phyloP scores from a whole-genome alignment of 2,329 filamentous ascomycete species.

The Sphaceloma murrayae region DNA sequence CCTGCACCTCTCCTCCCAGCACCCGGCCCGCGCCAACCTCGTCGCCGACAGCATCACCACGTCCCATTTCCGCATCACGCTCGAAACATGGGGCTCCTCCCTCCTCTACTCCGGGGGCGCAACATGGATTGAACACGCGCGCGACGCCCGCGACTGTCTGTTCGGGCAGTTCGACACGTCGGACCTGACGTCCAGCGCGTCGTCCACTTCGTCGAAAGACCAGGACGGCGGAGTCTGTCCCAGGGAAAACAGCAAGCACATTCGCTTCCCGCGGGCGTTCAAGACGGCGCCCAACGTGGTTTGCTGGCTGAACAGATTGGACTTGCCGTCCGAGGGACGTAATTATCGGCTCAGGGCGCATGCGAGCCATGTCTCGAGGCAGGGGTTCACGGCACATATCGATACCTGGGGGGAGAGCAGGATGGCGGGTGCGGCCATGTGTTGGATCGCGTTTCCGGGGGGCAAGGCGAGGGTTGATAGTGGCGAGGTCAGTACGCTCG shows the following conservation, averaged over 20 bases:
- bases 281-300: conserved; percentile 22
- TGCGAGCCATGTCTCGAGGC: conserved; percentile 20
- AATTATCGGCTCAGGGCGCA: conserved; percentile 24
- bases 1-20: conserved; percentile 23
- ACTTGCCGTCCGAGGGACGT: conserved; percentile 21
- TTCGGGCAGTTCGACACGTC: conserved; percentile 26
- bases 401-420: conserved; percentile 26
- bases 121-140: conserved; percentile 26
- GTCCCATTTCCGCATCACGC: conserved; percentile 20
- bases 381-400: conserved; percentile 24
- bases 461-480: conserved; percentile 23
- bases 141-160: conserved; percentile 23
- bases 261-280: conserved; percentile 23
- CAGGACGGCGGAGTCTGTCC: conserved; percentile 13
- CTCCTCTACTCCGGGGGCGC: conserved; percentile 22
- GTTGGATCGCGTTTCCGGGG: conserved; percentile 26
- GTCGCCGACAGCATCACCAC: conserved; percentile 23
- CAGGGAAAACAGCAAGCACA: conserved; percentile 20
- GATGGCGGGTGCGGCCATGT: conserved; percentile 25
- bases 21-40: conserved; percentile 22
- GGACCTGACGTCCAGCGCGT: conserved; percentile 11
- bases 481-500: conserved; percentile 23
- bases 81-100: conserved; percentile 25
- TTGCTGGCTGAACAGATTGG: conserved; percentile 26
- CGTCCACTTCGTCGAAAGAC: not conserved